These are phyloP conservation scores for Cercospora sesami DNA, from an alignment of 2,329 filamentous ascomycete genomes.

Conservation along the genomic window DNA sequence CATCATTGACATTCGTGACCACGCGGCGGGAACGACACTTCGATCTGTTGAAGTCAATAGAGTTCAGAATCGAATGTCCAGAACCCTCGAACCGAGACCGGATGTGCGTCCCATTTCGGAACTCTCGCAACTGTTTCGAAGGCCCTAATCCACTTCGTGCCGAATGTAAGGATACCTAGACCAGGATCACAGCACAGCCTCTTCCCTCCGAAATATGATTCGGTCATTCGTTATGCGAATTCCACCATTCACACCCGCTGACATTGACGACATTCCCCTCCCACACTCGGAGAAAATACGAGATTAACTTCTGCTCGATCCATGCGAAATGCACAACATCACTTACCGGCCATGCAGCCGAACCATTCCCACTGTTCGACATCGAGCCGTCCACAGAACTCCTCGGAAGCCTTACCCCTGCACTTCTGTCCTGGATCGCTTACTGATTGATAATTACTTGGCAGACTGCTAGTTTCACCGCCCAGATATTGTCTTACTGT, in stretches of 20 bases:
- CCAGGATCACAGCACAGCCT: neutral
- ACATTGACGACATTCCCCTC: neutral
- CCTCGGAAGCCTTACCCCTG: neutral
- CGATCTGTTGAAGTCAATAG: neutral
- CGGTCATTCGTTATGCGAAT: neutral
- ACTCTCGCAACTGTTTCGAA: neutral
- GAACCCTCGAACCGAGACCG: neutral
- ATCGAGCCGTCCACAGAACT: neutral
- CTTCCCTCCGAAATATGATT: neutral
- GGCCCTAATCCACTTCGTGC: neutral
- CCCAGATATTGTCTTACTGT: neutral
- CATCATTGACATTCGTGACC: neutral
- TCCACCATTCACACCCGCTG: neutral
- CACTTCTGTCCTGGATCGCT: neutral
- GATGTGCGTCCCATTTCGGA: neutral
- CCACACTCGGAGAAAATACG: neutral
- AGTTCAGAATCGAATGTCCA: neutral
- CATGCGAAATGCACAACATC: neutral
- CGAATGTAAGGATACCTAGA: neutral
- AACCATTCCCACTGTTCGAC: neutral
- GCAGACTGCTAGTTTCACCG: neutral
- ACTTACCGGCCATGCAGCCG: neutral
- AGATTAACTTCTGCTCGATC: neutral
- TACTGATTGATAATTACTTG: neutral
- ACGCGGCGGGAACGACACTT: neutral